These are phyloP conservation scores for Candida orba DNA, from an alignment of 805 yeast genomes.

Conservation along the genomic window DNA sequence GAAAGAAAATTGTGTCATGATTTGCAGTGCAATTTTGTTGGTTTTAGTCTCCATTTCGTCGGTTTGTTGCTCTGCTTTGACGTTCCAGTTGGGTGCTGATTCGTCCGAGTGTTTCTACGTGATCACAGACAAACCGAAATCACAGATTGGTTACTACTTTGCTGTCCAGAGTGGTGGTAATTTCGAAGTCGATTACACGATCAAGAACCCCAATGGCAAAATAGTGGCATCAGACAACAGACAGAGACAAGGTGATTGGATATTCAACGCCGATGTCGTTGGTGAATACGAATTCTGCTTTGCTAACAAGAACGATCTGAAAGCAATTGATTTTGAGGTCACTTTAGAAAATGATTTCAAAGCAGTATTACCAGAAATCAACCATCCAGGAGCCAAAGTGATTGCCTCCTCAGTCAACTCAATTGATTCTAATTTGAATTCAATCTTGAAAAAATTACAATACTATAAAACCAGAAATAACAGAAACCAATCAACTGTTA, in stretches of 20 bases:
- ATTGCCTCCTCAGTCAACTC: slow-evolving; percentile 38
- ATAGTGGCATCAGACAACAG: slow-evolving; percentile 41
- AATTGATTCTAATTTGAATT: slow-evolving; percentile 54
- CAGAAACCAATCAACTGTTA: slow-evolving; percentile 84
- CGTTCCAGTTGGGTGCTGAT: slow-evolving; percentile 69
- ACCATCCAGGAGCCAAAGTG: slow-evolving; percentile 40
- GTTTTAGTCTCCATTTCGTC: slow-evolving; percentile 22
- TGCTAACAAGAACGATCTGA: slow-evolving; percentile 58
- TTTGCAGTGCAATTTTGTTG: not conserved
- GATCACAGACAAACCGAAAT: slow-evolving; percentile 50
- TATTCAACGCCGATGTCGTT: slow-evolving; percentile 43
- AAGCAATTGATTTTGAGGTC: slow-evolving; percentile 57
- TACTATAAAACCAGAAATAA: slow-evolving; percentile 86
- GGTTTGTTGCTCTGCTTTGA: slow-evolving; percentile 53
- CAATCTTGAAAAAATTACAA: slow-evolving; percentile 53
- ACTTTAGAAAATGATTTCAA: slow-evolving; percentile 41
- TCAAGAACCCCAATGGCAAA: slow-evolving; percentile 48
- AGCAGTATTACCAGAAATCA: slow-evolving; percentile 22
- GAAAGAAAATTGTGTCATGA: not conserved
- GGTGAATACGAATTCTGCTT: slow-evolving; percentile 67
- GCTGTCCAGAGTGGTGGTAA: slow-evolving; percentile 60
- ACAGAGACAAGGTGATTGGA: slow-evolving; percentile 58
- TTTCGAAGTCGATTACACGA: slow-evolving; percentile 57
- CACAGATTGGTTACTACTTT: slow-evolving; percentile 68
- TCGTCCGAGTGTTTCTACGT: slow-evolving; percentile 68